These are phyloP conservation scores for Jaenimonas drosophilae DNA, from an alignment of 208 protist genomes.

Conservation along the genomic window DNA sequence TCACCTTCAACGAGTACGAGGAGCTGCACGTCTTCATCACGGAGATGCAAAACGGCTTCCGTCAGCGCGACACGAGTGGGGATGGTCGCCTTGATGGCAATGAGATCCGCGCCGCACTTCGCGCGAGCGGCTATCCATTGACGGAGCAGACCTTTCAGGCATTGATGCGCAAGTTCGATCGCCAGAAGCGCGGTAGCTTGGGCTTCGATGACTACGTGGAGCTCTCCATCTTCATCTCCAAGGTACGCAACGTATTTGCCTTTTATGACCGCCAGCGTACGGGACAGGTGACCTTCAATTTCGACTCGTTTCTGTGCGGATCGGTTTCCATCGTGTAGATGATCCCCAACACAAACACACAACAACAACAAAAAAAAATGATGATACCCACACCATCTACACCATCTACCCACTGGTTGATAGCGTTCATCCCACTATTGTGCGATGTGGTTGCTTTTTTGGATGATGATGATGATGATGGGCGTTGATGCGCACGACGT, in stretches of 20 bases:
- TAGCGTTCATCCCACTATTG: no score
- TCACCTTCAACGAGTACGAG: conserved; percentile 69
- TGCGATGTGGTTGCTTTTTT: no score
- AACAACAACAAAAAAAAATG: no score
- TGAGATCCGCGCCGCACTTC: conserved; percentile 58
- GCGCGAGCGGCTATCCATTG: conserved; percentile 32
- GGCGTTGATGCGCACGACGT: no score
- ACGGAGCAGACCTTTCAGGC: conserved; percentile 69
- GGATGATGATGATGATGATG: no score
- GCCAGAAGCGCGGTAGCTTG: conserved; percentile 48
- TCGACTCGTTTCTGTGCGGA: conserved; percentile 54
- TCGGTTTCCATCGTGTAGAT: conserved; percentile 44
- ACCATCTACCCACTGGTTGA: no score
- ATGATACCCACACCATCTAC: no score
- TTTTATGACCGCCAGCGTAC: conserved; percentile 65
- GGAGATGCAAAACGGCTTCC: conserved; percentile 62
- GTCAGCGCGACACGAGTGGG: conserved; percentile 30
- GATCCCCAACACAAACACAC: no score
- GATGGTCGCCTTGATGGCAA: conserved; percentile 57
- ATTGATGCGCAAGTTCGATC: conserved; percentile 83
- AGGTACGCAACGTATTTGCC: conserved; percentile 49
- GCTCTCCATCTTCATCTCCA: conserved; percentile 79
- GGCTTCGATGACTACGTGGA: conserved; percentile 87
- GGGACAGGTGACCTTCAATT: conserved; percentile 63
- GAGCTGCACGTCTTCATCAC: conserved; percentile 68